These are phyloP conservation scores for Xylaria venustula DNA, from an alignment of 495 filamentous ascomycete species.

Conservation along the genomic window DNA sequence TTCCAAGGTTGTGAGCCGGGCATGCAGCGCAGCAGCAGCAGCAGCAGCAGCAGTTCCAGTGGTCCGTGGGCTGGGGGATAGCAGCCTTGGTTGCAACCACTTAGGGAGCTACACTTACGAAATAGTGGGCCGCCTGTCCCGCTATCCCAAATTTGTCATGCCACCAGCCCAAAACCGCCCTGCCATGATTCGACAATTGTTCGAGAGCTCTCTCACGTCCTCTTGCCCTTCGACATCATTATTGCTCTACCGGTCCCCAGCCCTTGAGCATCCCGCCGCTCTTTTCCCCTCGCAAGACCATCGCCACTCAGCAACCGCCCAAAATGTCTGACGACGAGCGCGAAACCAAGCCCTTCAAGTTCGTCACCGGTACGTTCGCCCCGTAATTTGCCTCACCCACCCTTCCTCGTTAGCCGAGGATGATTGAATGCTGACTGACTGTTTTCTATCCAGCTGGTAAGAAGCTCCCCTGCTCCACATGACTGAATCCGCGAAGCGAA, in stretches of 20 bases:
- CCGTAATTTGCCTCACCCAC: conserved; percentile 39
- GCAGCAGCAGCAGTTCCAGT: conserved; percentile 7
- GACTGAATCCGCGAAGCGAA: conserved; percentile 6
- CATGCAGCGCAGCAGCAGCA: not conserved
- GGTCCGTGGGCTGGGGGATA: conserved; percentile 4
- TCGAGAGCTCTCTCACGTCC: conserved; percentile 22
- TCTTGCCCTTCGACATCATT: conserved; percentile 24
- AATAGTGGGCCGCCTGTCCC: conserved; percentile 12
- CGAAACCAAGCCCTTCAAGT: conserved; percentile 99
- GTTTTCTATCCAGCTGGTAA: conserved; percentile 46
- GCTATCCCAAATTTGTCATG: conserved; percentile 24
- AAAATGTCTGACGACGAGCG: conserved; percentile 89
- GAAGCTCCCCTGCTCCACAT: conserved; percentile 21
- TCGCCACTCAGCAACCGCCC: conserved; percentile 25
- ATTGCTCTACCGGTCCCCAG: conserved; percentile 11
- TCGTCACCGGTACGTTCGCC: conserved; percentile 85
- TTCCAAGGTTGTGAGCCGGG: not conserved
- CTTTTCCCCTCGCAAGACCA: not conserved
- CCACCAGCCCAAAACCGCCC: conserved; percentile 29
- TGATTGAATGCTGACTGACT: conserved; percentile 25
- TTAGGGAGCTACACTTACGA: conserved; percentile 14
- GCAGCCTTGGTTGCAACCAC: conserved; percentile 13
- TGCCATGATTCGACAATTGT: conserved; percentile 29
- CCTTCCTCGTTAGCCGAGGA: conserved; percentile 18
- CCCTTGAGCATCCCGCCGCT: conserved; percentile 18